phyloP scores from a whole-genome alignment of 331 rosid species.

The Acacia concinna region DNA sequence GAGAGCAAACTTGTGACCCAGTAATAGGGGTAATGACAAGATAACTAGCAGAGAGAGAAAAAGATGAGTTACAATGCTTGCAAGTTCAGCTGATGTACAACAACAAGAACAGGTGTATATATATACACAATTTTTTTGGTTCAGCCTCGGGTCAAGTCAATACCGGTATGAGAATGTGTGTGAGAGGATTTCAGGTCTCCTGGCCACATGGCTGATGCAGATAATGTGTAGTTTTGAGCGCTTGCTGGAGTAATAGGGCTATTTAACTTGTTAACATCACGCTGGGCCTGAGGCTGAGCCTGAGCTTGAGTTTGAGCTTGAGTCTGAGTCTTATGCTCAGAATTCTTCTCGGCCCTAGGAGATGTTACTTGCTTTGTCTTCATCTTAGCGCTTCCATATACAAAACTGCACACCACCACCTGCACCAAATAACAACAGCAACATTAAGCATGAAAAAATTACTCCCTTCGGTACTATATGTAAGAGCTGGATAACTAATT shows the following conservation, averaged over 20 bases:
- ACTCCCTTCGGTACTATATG: background rate
- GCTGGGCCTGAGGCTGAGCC: background rate
- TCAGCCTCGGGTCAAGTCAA: slow-evolving; percentile 93
- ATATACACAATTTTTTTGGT: slow-evolving; percentile 53
- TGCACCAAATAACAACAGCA: slow-evolving; percentile 32
- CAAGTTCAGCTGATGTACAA: slow-evolving; percentile 62
- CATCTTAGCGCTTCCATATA: slow-evolving; percentile 59
- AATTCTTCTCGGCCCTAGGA: slow-evolving; percentile 46
- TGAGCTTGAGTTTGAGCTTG: background rate
- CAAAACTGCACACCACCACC: slow-evolving; percentile 90
- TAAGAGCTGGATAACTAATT: no score
- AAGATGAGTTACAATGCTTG: slow-evolving; percentile 53
- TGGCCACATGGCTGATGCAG: slow-evolving; percentile 64
- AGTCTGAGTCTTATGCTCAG: slow-evolving; percentile 33
- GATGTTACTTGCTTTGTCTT: slow-evolving; percentile 54
- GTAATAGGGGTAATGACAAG: slow-evolving; percentile 20
- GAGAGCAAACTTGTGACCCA: slow-evolving; percentile 54
- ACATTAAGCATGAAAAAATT: background rate
- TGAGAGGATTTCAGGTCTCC: slow-evolving; percentile 58
- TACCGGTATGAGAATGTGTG: slow-evolving; percentile 58
- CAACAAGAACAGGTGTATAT: slow-evolving; percentile 49
- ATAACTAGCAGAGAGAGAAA: slow-evolving; percentile 2
- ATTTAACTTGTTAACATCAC: slow-evolving; percentile 46
- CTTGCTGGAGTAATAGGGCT: slow-evolving; percentile 56
- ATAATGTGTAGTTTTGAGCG: slow-evolving; percentile 59